Evolutionary conservation across 75 land plant species (phyloP).

Genomic region (Chamaecyparis obtusa): DNA sequence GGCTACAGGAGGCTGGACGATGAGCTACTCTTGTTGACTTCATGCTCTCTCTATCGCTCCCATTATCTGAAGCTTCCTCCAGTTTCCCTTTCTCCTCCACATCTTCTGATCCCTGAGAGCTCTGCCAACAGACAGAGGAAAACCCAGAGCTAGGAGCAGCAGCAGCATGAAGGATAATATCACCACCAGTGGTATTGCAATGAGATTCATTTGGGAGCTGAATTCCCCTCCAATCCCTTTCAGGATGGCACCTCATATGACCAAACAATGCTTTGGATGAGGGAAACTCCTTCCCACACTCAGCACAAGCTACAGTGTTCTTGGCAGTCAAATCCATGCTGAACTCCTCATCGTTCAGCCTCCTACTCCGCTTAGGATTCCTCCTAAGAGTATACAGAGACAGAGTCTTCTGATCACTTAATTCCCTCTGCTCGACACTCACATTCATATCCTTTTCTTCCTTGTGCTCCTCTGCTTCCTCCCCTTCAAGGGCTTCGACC

Average conservation of each 20-base stretch:
- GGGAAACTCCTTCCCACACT: slow-evolving; percentile 52
- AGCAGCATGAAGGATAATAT: neutral
- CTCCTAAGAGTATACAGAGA: slow-evolving; percentile 31
- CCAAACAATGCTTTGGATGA: slow-evolving; percentile 62
- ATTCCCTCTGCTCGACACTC: neutral
- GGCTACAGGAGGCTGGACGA: neutral
- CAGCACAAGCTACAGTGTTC: slow-evolving; percentile 25
- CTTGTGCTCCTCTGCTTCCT: neutral
- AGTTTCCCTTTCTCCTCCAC: neutral
- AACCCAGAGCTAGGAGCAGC: neutral
- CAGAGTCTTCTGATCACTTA: slow-evolving; percentile 15
- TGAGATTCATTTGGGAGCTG: slow-evolving; percentile 32
- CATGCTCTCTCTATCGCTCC: slow-evolving; percentile 7
- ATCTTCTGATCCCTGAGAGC: slow-evolving; percentile 7
- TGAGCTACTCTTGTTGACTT: neutral
- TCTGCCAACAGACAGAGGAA: slow-evolving; percentile 5
- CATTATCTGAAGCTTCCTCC: slow-evolving; percentile 3
- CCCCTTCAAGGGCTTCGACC: neutral
- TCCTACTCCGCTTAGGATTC: slow-evolving; percentile 48
- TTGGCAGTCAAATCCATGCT: slow-evolving; percentile 30
- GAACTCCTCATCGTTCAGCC: slow-evolving; percentile 46
- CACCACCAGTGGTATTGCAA: neutral
- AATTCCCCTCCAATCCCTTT: slow-evolving; percentile 67
- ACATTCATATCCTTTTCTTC: neutral
- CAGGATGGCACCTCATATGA: slow-evolving; percentile 82